Evolutionary conservation across 2,329 filamentous ascomycete genomes (phyloP).

Genomic region (Ophiostoma sp.): DNA sequence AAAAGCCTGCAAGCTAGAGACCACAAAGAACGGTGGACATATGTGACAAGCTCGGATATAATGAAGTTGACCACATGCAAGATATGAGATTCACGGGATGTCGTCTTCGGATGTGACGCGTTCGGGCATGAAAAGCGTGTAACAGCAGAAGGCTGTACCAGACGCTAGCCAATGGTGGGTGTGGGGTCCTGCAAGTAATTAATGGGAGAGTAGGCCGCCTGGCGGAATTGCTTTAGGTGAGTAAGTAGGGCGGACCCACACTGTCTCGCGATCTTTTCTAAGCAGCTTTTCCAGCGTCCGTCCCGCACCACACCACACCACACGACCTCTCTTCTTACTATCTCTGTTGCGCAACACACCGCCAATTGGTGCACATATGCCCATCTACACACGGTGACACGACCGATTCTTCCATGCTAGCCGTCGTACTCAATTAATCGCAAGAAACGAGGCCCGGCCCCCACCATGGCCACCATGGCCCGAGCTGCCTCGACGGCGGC

Average conservation of each 20-base stretch:
- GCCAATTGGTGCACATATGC: neutral
- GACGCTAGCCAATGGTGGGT: neutral
- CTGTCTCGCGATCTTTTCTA: neutral
- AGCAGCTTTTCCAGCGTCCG: neutral
- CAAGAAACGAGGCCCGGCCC: neutral
- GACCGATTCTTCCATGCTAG: neutral
- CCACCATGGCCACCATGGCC: slow-evolving; percentile 11
- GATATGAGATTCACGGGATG: neutral
- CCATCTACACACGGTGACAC: neutral
- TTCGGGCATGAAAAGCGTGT: neutral
- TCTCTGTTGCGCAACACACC: neutral
- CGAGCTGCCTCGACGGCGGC: slow-evolving; percentile 8
- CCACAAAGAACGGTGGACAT: too few species aligned
- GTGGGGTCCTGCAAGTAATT: neutral
- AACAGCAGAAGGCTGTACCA: neutral
- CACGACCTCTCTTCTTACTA: neutral
- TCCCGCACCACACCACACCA: neutral
- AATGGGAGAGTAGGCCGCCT: too few species aligned
- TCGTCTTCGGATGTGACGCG: neutral
- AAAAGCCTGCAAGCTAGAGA: too few species aligned
- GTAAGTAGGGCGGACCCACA: neutral
- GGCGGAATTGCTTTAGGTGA: neutral
- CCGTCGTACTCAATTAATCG: neutral
- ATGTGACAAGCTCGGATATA: neutral
- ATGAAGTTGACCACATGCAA: neutral